Evolutionary conservation across 2,329 filamentous ascomycete genomes (phyloP).

Genomic region (Arthroderma sp.): DNA sequence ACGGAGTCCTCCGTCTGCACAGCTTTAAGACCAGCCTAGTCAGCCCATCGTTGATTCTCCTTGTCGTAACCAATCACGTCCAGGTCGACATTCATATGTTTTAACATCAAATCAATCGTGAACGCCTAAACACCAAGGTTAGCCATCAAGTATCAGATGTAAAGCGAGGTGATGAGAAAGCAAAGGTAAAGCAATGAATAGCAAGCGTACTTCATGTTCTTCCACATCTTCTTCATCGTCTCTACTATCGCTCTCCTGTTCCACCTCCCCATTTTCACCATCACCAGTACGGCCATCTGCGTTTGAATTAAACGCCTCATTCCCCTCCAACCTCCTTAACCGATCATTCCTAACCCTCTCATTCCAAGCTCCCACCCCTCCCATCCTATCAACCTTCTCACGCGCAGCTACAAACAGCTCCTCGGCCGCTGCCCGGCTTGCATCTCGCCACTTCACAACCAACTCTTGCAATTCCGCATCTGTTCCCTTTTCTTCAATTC

Average conservation of each 20-base stretch:
- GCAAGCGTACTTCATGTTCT: constrained; percentile 14
- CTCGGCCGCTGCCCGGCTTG: constrained; percentile 51
- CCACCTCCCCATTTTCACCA: constrained; percentile 20
- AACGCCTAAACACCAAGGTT: constrained; percentile 38
- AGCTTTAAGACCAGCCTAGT: constrained; percentile 16
- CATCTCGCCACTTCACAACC: constrained; percentile 47
- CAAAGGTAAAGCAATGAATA: not conserved
- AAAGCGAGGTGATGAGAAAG: constrained; percentile 4
- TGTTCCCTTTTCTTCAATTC: constrained; percentile 32
- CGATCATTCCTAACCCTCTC: constrained; percentile 34
- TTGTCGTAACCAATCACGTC: constrained; percentile 51
- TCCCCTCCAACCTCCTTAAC: constrained; percentile 25
- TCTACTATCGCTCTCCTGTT: constrained; percentile 19
- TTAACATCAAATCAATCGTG: constrained; percentile 58
- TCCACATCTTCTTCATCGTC: constrained; percentile 20
- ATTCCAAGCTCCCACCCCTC: constrained; percentile 46
- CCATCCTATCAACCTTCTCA: constrained; percentile 49
- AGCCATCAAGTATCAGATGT: constrained; percentile 8
- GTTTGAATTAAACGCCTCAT: constrained; percentile 12
- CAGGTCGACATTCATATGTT: constrained; percentile 49
- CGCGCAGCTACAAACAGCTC: constrained; percentile 50
- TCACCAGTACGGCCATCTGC: constrained; percentile 19
- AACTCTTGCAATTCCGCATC: constrained; percentile 45
- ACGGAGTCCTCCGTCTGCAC: no score
- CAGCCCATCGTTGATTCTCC: constrained; percentile 43